Evolutionary conservation across 805 yeast species (phyloP), one percentile per base, ranked within the genome.

Genomic region (Candida nitratophila): DNA sequence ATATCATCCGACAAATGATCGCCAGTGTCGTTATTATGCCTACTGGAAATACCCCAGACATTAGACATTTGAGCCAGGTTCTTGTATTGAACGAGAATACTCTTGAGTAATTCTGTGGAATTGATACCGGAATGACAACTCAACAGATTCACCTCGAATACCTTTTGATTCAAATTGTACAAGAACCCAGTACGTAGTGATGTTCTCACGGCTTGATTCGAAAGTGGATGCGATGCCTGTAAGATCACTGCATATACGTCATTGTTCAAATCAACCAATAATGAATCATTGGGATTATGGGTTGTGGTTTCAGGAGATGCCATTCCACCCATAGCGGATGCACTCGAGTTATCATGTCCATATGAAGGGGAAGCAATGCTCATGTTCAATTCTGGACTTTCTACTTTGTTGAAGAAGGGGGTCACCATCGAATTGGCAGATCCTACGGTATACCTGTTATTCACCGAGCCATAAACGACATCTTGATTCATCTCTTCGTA

Each of bases 61-160:
- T 66, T 70, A 41, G 64, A 65, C 49, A 72, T 56, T 8, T 62
- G 64, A 1, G 79, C 73, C 39, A 84, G 55, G 45, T 78, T 77
- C 54, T 82, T 73, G 64, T 76, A 82, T 47, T 86, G 91, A 21
- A 64, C 60, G 49, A 86, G 62, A 2, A 85, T 55, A 14, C 71
- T 69, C 47, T 71, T 75, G 68, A 86, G 65, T 22, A 85, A 60
- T 8, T 70, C 72, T 17, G 69, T 70, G 2, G 79, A 69, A 44
- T 77, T 73, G 61, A 85, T 76, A 35, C 79, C 78, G 33, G 79
- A 76, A 16, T 89, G 87, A 53, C 91, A 85, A 55, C 89, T 84
- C 50, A 86, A 61, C 29, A 86, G 64, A 50, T 79, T 83, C 7
- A 83, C 76, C 52, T 85, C 93, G 48, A 79, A 73, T 4, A 74